These are phyloP conservation scores for Steccherinum ochraceum DNA, from an alignment of 768 basidiomycete species.

Conservation along the genomic window DNA sequence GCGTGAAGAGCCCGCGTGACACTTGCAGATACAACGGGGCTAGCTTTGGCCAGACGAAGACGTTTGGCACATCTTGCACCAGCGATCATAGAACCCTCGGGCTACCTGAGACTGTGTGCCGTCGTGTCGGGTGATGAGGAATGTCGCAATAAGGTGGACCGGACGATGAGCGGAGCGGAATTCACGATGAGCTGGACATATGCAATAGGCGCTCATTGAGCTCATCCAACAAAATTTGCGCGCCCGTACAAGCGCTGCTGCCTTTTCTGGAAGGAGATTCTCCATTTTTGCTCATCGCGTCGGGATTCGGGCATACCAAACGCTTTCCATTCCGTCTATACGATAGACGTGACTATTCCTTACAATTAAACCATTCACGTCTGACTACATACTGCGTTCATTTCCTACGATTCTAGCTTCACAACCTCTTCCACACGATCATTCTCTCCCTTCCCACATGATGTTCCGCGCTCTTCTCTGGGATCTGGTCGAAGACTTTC, in stretches of 20 bases:
- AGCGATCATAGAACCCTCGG: neutral
- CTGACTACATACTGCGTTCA: too few species aligned
- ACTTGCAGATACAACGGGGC: neutral
- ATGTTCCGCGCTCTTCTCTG: slow-evolving; percentile 31
- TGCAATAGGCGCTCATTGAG: neutral
- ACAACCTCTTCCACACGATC: slow-evolving; percentile 42
- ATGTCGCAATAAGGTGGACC: neutral
- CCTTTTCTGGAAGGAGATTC: neutral
- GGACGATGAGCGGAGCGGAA: neutral
- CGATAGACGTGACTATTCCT: neutral
- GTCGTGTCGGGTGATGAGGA: neutral
- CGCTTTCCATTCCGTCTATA: neutral
- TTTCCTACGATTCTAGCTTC: neutral
- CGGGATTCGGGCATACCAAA: neutral
- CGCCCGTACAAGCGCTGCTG: neutral
- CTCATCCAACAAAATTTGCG: neutral
- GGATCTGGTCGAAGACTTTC: slow-evolving; percentile 47
- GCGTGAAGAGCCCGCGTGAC: slow-evolving; percentile 7
- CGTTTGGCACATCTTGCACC: neutral
- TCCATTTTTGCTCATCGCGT: neutral
- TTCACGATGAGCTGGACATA: neutral
- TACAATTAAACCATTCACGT: neutral
- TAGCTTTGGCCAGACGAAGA: neutral
- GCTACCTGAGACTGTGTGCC: neutral
- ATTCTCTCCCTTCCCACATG: slow-evolving; percentile 47